Base-by-base conservation (phyloP, 306 rosid species). In the Prunus mongolica region DNA sequence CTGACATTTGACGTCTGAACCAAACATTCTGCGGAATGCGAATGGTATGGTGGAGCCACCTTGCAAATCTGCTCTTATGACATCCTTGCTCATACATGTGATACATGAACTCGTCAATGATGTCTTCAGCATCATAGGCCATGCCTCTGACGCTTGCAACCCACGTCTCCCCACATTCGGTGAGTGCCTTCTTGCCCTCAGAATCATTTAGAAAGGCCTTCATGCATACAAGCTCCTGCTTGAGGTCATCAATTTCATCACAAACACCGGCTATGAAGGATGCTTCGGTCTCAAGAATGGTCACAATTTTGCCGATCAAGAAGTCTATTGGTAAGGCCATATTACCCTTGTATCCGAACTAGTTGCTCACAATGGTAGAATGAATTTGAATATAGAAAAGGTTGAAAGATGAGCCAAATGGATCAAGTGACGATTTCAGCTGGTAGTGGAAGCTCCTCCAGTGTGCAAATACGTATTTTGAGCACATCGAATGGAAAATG, bases 41-140 rank as follows among this genome's bases (percentile, higher is more conserved):
- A 6, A 55, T n/a, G 11, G 12, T 55, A 6, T 55, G 22, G 61
- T 55, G 5, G 25, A 55, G 10, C 12, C 12, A n/a, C 24, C 60
- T 55, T 55, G 60, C 5, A 55, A 55, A 8, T 55, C 2, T 25
- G 12, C 47, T 47, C 8, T 38, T 1, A 38, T 38, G 44, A 38
- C 9, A 38, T 38, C 67, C 27, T 28, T 25, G 60, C 11, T 73
- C 28, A 61, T 61, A 24, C 45, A 27, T 9, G 3, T 61, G 69
- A 11, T 70, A 70, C 61, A 62, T 27, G 70, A 62, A 74, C 30
- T 61, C 78, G 2, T 73, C 77, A 24, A 67, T 76, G 41, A 66
- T 45, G 15, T 76, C 80, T 67, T 67, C 74, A 27, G 56, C 67
- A 32, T 67, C 47, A 38, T 65, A 32, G 4, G 52, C 64, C 47